Base-by-base conservation (phyloP, 257 asterid genomes). In the Craterostigma plantagineum region DNA sequence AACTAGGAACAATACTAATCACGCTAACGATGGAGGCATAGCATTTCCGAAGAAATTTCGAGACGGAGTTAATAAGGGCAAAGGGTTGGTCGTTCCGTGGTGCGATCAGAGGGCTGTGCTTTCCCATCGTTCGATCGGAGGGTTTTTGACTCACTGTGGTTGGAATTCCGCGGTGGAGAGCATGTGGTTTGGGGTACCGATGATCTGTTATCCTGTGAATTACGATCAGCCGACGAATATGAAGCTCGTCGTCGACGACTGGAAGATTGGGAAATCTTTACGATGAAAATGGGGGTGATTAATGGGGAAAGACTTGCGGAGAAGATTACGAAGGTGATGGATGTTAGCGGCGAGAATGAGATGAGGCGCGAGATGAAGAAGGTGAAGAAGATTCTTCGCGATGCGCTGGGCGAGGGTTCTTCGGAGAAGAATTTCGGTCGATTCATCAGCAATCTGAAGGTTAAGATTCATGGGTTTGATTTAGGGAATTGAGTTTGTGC, bases 111-210 rank as follows among this genome's bases (percentile, higher is more conserved):
- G 18, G 9, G 15, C 13, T 0, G 48, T 55, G 10, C 0, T 55
- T 5, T 33, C 72, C 6, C 51, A 61, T 57, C 16, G 14, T 10
- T 61, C 62, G 3, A 35, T 53, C 0, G 62, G 57, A 34, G 66
- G 73, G 0, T 62, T 62, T 33, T 14, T 66, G 45, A 61, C 69
- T 0, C 73, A 66, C 0, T 61, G 73, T n/a, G 73, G 69, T 16
- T 66, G 73, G 73, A 66, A 66, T 27, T 66, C 73, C 16, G 51
- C 46, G 18, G 7, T 66, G 35, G 73, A 66, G 27, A 66, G 69
- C 7, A 34, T 62, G 2, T 62, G 65, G 69, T 50, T 18, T 1
- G 57, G 55, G 2, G 53, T 62, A 4, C 73, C 73, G 11, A 7
- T 66, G 63, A n/a, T 66, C 9, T 66, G 73, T 37, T 55, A 40